Percentiles rank a stretch among this genome's conserved stretches.
Conservation (phyloP, 129 eudicot genomes). For the Pittosporum tobira region DNA sequence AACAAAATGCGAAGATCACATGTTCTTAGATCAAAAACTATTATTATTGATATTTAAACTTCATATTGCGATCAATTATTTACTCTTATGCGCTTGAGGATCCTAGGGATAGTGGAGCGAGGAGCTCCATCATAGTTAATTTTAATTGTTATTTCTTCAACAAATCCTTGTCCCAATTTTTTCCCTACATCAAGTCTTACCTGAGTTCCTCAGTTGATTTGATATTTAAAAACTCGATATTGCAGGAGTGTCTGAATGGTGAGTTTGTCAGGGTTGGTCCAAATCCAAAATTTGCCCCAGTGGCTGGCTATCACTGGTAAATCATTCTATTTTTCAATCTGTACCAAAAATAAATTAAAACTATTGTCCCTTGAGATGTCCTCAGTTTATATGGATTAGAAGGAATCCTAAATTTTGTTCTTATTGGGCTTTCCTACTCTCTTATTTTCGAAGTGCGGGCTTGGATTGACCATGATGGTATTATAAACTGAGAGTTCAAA, state of each 20-base stretch:
- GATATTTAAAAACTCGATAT: slow-evolving; percentile 10
- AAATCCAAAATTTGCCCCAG: slow-evolving; percentile 84
- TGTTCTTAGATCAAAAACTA: too few species aligned
- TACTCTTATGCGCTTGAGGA: too few species aligned
- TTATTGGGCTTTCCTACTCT: not conserved
- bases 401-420: not conserved
- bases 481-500: not conserved
- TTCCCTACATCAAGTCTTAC: too few species aligned
- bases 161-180: too few species aligned
- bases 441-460: not conserved
- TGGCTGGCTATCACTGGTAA: slow-evolving; percentile 97
- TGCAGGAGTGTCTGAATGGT: slow-evolving; percentile 89
- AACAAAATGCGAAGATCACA: too few species aligned
- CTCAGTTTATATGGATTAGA: not conserved
- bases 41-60: too few species aligned
- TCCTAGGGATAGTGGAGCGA: too few species aligned
- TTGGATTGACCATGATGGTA: not conserved
- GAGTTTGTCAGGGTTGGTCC: slow-evolving; percentile 98
- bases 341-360: not conserved
- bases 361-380: not conserved
- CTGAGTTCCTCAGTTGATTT: not conserved
- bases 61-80: too few species aligned
- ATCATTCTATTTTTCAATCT: slow-evolving; percentile 1
- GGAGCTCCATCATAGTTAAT: too few species aligned
- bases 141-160: too few species aligned